Percentiles rank a stretch among this genome's conserved stretches.
Evolutionary conservation across 495 filamentous ascomycete genomes (phyloP).

Genomic region (Xanthoparmelia taractica): DNA sequence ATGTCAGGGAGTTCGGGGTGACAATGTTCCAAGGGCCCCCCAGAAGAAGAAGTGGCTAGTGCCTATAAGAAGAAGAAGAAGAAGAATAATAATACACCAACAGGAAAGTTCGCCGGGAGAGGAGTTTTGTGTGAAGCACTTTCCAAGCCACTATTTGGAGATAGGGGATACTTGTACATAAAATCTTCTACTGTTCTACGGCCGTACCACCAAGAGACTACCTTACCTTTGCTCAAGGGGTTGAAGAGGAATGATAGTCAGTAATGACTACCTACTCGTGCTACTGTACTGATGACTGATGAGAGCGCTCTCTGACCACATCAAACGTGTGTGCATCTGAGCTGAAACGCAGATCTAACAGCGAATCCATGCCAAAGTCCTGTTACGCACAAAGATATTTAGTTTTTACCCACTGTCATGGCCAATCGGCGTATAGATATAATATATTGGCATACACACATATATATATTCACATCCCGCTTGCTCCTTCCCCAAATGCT

Average conservation of each 20-base stretch:
- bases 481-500: too few relatives aligned
- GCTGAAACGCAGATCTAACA: slow-evolving; percentile 16
- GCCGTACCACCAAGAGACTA: background rate
- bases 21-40: background rate
- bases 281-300: background rate
- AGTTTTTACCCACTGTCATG: background rate
- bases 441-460: too few relatives aligned
- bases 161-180: background rate
- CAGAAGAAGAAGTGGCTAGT: background rate
- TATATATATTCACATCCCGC: too few relatives aligned
- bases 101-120: slow-evolving; percentile 1
- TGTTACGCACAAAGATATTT: background rate
- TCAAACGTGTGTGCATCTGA: slow-evolving; percentile 9
- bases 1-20: background rate
- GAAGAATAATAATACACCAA: too few relatives aligned
- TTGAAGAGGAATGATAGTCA: background rate
- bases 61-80: too few relatives aligned
- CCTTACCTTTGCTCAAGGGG: background rate
- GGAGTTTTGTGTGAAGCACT: background rate
- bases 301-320: background rate
- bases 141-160: background rate
- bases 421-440: too few relatives aligned
- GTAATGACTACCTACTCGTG: background rate
- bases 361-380: background rate
- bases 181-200: background rate